Percentiles rank a stretch among this genome's conserved stretches.
Conservation (phyloP, 2,329 filamentous ascomycete species). For the Fusarium napiforme region DNA sequence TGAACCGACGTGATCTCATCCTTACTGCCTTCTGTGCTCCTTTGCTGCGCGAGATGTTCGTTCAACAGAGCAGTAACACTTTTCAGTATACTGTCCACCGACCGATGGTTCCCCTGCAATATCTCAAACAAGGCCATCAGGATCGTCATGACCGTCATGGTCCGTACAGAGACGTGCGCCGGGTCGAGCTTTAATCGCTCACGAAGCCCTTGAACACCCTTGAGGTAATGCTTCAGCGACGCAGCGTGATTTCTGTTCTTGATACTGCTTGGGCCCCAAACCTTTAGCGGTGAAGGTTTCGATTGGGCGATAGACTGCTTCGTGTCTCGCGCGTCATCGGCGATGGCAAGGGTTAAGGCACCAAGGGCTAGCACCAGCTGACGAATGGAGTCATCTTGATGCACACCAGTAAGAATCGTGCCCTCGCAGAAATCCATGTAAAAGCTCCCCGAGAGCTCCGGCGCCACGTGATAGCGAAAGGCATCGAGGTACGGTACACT, state of each 20-base stretch:
- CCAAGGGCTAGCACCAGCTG: background rate
- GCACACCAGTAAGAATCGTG: background rate
- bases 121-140: background rate
- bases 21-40: background rate
- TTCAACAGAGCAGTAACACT: background rate
- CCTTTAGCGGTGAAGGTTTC: background rate
- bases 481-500: background rate
- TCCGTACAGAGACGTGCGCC: background rate
- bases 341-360: background rate
- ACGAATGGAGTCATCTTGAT: background rate
- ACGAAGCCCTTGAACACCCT: background rate
- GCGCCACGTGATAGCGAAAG: background rate
- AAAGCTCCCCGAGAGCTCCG: background rate
- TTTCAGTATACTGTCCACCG: background rate
- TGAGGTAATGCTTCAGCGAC: background rate
- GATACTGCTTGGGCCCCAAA: background rate
- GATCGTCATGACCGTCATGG: background rate
- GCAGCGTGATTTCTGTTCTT: background rate
- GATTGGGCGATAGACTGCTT: background rate
- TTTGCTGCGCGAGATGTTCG: background rate
- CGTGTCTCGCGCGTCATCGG: background rate
- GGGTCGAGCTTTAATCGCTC: background rate
- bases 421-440: background rate
- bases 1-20: background rate
- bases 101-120: background rate